A percentile compares a stretch with the other conserved stretches of the same genome.
Conservation (phyloP, 2,329 filamentous ascomycete genomes). For the Pyricularia grisea region DNA sequence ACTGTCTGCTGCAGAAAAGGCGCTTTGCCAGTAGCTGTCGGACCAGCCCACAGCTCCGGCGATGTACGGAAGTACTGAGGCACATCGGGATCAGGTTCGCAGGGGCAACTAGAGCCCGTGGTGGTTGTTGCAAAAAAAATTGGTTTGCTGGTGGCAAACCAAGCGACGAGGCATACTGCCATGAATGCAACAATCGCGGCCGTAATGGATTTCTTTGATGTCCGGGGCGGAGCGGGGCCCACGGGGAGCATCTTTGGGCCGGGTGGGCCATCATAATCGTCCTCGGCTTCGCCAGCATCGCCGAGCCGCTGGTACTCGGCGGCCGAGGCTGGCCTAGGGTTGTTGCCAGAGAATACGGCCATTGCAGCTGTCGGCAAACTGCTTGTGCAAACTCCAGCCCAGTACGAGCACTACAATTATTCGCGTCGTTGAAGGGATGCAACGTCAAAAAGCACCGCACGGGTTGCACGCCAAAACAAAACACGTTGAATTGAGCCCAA, state of each 20-base stretch:
- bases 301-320: constrained; percentile 11
- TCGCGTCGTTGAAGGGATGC: not conserved
- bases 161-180: constrained; percentile 14
- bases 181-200: constrained; percentile 13
- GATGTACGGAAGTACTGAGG: constrained; percentile 56
- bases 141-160: constrained; percentile 11
- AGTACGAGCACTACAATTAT: not conserved
- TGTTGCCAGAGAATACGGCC: not conserved
- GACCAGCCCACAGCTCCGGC: constrained; percentile 51
- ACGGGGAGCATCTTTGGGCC: not conserved
- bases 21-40: constrained; percentile 59
- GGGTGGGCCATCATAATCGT: not conserved
- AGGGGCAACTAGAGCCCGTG: constrained; percentile 15
- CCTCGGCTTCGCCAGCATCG: constrained; percentile 6
- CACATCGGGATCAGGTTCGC: constrained; percentile 26
- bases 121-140: constrained; percentile 6
- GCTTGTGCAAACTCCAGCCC: not conserved
- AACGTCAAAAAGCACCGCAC: not conserved
- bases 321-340: constrained; percentile 7
- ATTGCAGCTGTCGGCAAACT: not conserved
- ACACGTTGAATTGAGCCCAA: not conserved
- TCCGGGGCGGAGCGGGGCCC: not conserved
- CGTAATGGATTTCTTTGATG: constrained; percentile 9
- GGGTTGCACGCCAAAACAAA: too few species aligned
- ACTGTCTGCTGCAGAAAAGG: constrained; percentile 66